Percentiles rank a stretch among this genome's conserved stretches.
Conservation (phyloP, 2,329 filamentous ascomycete genomes). For the Penicillium expansum region DNA sequence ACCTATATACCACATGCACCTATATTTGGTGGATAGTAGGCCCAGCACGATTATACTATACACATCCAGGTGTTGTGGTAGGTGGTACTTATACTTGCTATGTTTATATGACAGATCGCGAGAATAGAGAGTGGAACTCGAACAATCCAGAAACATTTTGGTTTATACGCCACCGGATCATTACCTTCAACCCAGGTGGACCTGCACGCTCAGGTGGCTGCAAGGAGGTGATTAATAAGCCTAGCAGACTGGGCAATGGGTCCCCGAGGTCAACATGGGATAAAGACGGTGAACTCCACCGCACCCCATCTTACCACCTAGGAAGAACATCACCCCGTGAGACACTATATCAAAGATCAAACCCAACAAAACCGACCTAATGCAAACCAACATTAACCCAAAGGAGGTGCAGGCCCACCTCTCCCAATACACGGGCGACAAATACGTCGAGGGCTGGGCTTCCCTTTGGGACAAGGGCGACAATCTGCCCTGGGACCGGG, state of each 20-base stretch:
- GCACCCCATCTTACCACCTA: neutral
- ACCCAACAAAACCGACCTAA: conserved; percentile 12
- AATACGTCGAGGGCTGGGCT: conserved; percentile 52
- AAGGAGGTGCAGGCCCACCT: conserved; percentile 42
- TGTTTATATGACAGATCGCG: neutral
- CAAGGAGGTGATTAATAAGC: conserved; percentile 27
- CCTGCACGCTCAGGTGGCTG: no score
- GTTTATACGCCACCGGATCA: neutral
- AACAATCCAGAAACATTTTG: neutral
- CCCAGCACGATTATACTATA: neutral
- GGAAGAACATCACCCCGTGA: neutral
- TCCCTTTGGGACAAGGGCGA: conserved; percentile 54
- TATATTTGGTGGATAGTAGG: neutral
- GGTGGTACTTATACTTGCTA: neutral
- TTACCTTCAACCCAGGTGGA: neutral
- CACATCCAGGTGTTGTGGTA: neutral
- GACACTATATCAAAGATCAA: neutral
- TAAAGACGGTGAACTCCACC: conserved; percentile 15
- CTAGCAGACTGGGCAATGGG: neutral
- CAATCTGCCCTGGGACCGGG: conserved; percentile 59
- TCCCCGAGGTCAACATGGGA: neutral
- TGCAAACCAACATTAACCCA: conserved; percentile 16
- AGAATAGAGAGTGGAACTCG: neutral
- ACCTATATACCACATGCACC: neutral
- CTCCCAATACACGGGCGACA: conserved; percentile 37